Evolutionary conservation across 305 asterid species (phyloP), one percentile per base, ranked within the genome.

Genomic region (Fraxinus paxiana): DNA sequence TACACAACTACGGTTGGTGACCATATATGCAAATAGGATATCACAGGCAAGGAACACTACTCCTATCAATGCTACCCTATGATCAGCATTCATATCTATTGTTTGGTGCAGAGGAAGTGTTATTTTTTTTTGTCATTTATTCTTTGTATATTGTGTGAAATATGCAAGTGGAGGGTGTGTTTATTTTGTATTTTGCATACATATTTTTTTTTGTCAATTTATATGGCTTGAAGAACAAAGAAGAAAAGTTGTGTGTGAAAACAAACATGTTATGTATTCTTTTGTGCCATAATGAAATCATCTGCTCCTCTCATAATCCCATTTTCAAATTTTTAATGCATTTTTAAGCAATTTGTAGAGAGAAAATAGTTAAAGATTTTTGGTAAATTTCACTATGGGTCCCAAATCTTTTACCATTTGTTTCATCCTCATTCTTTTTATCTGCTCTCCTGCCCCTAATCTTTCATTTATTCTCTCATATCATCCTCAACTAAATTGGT

Each of bases 11-110:
- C 88, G 98, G 20, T 79, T 96, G 87, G 99, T 96, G 76, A 96
- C 97, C 31, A 94, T 96, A 69, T 96, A 96, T 43, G 99, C 99
- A 0, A 96, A 94, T 88, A 87, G 99, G 87, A 96, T 96, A 85
- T 96, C 99, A 33, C 99, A 96, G 85, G 98, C 99, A 18, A 88
- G 99, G 90, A 92, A 94, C 0, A 97, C 97, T 61, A 79, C 93
- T 9, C 93, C 98, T 2, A 26, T 65, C 35, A 89, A 82, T 80
- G 83, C 86, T 17, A 70, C 71, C 76, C 88, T 20, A 81, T 51
- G 82, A 82, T 73, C 83, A 85, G 81, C 75, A 26, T 56, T 56
- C 67, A 6, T 6, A 56, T 18, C 67, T 56, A 56, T 56, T 17
- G 10, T 54, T 54, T 54, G 65, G 65, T 6, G 10, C 26, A 17